These are phyloP conservation scores for Aureobasidium sp. DNA, from an alignment of 2,329 filamentous ascomycete species.

Conservation along the genomic window DNA sequence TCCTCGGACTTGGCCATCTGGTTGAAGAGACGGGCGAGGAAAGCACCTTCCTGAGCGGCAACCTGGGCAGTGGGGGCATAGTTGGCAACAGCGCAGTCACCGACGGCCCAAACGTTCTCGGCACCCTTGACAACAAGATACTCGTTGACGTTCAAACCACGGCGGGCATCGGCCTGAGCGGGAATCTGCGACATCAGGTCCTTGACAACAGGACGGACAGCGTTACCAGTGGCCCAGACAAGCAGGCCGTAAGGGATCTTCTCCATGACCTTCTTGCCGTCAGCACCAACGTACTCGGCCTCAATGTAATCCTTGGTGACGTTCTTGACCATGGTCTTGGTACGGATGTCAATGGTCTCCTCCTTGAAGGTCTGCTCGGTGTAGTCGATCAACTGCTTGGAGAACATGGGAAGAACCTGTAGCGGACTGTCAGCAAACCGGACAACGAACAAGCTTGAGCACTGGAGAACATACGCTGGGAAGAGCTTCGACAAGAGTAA, in stretches of 20 bases:
- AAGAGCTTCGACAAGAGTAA: constrained; percentile 93
- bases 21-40: constrained; percentile 94
- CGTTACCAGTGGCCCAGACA: constrained; percentile 97
- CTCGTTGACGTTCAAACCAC: constrained; percentile 94
- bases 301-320: constrained; percentile 91
- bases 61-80: constrained; percentile 98
- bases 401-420: constrained; percentile 84
- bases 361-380: constrained; percentile 99
- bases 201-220: constrained; percentile 78
- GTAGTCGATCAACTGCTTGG: constrained; percentile 98
- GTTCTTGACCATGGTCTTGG: constrained; percentile 98
- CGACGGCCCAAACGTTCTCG: constrained; percentile 95
- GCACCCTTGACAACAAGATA: constrained; percentile 97
- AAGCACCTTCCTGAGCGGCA: constrained; percentile 87
- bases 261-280: constrained; percentile 76
- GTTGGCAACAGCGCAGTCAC: constrained; percentile 94
- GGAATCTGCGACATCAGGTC: constrained; percentile 90
- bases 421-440: constrained; percentile 12
- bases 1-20: constrained; percentile 93
- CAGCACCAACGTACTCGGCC: constrained; percentile 72
- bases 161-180: constrained; percentile 89
- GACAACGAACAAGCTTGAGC: not conserved
- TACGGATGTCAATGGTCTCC: constrained; percentile 94
- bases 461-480: constrained; percentile 57
- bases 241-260: constrained; percentile 89